Evolutionary conservation across 352 stramenopile genomes (phyloP).

Genomic region (Phytophthora pseudosyringae): DNA sequence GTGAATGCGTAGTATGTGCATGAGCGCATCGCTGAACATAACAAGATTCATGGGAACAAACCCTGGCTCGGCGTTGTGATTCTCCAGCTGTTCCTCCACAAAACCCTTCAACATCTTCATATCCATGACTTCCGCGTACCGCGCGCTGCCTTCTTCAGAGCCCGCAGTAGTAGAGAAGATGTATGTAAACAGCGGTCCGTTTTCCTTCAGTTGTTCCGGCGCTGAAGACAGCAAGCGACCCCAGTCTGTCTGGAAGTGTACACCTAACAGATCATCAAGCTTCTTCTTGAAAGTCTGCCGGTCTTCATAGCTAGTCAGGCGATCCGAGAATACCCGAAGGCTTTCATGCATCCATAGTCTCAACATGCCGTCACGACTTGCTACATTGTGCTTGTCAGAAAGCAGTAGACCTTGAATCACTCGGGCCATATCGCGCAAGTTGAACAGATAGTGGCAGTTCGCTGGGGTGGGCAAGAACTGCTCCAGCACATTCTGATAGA

Average conservation of each 20-base stretch:
- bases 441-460: constrained; percentile 93
- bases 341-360: constrained; percentile 93
- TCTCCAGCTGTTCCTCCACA: constrained; percentile 91
- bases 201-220: constrained; percentile 79
- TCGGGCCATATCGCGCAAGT: constrained; percentile 90
- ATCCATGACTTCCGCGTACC: constrained; percentile 87
- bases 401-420: constrained; percentile 87
- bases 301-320: constrained; percentile 90
- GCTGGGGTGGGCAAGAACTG: constrained; percentile 88
- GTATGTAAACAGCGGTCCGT: constrained; percentile 82
- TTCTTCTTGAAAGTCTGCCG: constrained; percentile 91
- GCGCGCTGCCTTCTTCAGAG: constrained; percentile 36
- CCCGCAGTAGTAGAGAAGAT: constrained; percentile 59
- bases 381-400: constrained; percentile 75
- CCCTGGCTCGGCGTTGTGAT: constrained; percentile 91
- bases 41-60: constrained; percentile 92
- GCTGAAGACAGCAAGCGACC: constrained; percentile 56
- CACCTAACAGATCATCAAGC: constrained; percentile 74
- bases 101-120: constrained; percentile 89
- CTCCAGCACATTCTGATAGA: constrained; percentile 88
- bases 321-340: constrained; percentile 91
- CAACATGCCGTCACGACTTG: constrained; percentile 73
- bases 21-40: constrained; percentile 91
- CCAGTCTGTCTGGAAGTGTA: constrained; percentile 87
- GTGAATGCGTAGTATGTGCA: constrained; percentile 93